These are phyloP conservation scores for Chaetomium sp. DNA, from an alignment of 2,329 filamentous ascomycete species.

Conservation along the genomic window DNA sequence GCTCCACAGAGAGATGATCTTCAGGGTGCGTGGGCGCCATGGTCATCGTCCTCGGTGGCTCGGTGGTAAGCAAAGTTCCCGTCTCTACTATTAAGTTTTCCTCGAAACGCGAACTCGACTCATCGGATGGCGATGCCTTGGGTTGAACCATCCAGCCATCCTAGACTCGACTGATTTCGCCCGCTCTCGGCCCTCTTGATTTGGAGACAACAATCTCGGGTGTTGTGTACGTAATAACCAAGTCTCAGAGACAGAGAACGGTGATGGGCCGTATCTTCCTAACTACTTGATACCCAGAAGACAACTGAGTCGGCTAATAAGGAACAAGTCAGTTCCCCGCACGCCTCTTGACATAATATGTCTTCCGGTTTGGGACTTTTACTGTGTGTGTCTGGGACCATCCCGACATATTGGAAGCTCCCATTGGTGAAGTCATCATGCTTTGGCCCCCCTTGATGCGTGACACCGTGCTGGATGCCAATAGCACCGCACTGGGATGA, in stretches of 20 bases:
- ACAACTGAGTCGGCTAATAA: neutral
- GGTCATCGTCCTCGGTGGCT: too few species aligned
- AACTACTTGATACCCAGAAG: neutral
- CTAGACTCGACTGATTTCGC: too few species aligned
- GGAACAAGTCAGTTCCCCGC: conserved; percentile 1
- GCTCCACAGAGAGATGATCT: neutral
- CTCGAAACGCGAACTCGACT: too few species aligned
- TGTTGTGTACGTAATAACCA: too few species aligned
- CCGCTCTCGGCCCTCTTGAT: too few species aligned
- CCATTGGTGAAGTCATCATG: conserved; percentile 22
- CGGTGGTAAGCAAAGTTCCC: too few species aligned
- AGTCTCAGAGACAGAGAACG: too few species aligned
- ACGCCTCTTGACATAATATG: neutral
- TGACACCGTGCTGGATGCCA: neutral
- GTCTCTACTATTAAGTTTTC: too few species aligned
- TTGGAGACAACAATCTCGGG: too few species aligned
- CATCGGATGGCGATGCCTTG: too few species aligned
- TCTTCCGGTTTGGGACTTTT: neutral
- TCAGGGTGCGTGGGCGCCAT: too few species aligned
- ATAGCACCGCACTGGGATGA: neutral
- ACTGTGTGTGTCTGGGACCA: neutral
- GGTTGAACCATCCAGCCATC: too few species aligned
- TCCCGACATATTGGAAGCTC: neutral
- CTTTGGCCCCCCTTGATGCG: neutral
- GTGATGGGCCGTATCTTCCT: neutral